phyloP scores from a whole-genome alignment of 2,329 filamentous ascomycete genomes.

The Colletotrichum simmondsii region DNA sequence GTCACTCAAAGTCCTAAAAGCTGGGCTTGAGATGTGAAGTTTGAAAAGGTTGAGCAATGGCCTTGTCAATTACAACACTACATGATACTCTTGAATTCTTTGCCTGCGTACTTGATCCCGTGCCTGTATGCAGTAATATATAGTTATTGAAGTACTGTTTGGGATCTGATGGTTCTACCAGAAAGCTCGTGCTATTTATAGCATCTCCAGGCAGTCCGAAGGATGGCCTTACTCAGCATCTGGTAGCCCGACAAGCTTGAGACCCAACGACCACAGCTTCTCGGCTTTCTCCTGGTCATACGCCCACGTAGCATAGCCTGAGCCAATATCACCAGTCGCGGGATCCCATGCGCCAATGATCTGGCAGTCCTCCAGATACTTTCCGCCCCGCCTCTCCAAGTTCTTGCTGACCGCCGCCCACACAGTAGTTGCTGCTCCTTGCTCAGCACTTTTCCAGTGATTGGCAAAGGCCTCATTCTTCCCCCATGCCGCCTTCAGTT shows the following conservation, averaged over 20 bases:
- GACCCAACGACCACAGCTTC: background rate
- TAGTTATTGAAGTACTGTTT: too few species aligned
- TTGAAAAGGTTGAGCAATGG: too few species aligned
- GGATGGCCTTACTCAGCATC: too few species aligned
- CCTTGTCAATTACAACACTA: too few species aligned
- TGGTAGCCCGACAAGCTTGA: constrained; percentile 1
- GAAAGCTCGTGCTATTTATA: too few species aligned
- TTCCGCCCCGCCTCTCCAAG: constrained; percentile 51
- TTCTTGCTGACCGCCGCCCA: constrained; percentile 48
- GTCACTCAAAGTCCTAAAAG: too few species aligned
- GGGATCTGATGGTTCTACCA: too few species aligned
- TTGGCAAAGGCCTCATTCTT: background rate
- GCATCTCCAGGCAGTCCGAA: too few species aligned
- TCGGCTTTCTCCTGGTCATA: background rate
- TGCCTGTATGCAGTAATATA: too few species aligned
- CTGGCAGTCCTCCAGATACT: constrained; percentile 42
- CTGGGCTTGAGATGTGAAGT: too few species aligned
- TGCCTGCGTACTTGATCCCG: too few species aligned
- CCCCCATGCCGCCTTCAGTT: background rate
- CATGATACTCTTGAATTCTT: too few species aligned
- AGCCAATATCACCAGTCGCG: background rate
- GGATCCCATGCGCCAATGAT: background rate
- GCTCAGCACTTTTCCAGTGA: constrained; percentile 39
- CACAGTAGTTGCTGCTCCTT: constrained; percentile 55
- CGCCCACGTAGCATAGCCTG: constrained; percentile 37